phyloP scores from a whole-genome alignment of 257 asterid species.

The Penstemon newberryi region DNA sequence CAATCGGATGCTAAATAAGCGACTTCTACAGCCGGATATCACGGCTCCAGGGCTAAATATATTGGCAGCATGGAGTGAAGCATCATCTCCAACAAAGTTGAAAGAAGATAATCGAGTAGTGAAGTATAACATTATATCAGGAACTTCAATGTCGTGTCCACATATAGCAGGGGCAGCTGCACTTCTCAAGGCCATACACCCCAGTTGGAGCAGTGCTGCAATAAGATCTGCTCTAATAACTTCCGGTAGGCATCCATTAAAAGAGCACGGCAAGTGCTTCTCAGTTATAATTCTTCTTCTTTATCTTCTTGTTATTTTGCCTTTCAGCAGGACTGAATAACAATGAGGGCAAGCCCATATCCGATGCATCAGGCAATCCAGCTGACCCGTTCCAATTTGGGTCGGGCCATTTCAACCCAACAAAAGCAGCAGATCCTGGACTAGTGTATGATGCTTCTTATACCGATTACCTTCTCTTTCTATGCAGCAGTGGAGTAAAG shows the following conservation, averaged over 20 bases:
- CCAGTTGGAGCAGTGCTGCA: slow-evolving; percentile 94
- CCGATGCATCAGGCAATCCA: slow-evolving; percentile 57
- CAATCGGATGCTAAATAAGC: neutral
- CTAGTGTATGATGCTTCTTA: slow-evolving; percentile 82
- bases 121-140: slow-evolving; percentile 69
- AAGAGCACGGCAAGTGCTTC: neutral
- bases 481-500: slow-evolving; percentile 46
- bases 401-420: slow-evolving; percentile 80
- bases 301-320: neutral
- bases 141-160: slow-evolving; percentile 96
- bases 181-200: slow-evolving; percentile 82
- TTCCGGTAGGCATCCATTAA: slow-evolving; percentile 43
- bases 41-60: slow-evolving; percentile 89
- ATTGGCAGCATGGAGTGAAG: slow-evolving; percentile 98
- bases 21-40: slow-evolving; percentile 70
- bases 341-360: slow-evolving; percentile 49
- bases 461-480: slow-evolving; percentile 65
- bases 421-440: slow-evolving; percentile 90
- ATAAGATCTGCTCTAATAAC: slow-evolving; percentile 87
- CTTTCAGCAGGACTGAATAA: slow-evolving; percentile 61
- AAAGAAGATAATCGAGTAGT: slow-evolving; percentile 54
- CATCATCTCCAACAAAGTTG: slow-evolving; percentile 69
- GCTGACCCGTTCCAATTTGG: slow-evolving; percentile 90
- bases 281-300: neutral
- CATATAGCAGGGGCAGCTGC: slow-evolving; percentile 77